A percentile compares a stretch with the other conserved stretches of the same genome.
phyloP scores from a whole-genome alignment of 78 protist species.

The Polysphondylium violaceum region DNA sequence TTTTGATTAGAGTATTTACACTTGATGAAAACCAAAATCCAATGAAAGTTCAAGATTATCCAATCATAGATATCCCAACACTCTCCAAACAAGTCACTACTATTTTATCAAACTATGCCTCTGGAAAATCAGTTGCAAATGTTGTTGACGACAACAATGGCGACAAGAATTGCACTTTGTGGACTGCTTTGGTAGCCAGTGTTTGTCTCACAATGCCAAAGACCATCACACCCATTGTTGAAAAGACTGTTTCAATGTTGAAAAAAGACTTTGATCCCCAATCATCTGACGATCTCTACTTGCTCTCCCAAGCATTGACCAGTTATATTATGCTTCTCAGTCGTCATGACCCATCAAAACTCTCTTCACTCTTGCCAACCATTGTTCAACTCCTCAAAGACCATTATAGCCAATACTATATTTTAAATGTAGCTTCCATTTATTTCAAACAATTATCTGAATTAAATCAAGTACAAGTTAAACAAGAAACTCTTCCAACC shows the following conservation, averaged over 20 bases:
- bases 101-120: too few relatives aligned
- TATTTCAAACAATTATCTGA: slow-evolving; percentile 28
- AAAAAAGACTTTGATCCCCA: too few relatives aligned
- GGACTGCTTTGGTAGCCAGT: background rate
- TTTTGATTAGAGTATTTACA: slow-evolving; percentile 22
- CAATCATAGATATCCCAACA: background rate
- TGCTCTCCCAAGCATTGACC: slow-evolving; percentile 17
- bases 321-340: background rate
- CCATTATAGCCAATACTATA: background rate
- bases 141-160: too few relatives aligned
- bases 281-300: background rate
- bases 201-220: background rate
- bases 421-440: slow-evolving; percentile 12
- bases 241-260: background rate
- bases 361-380: background rate
- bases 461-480: background rate
- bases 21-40: slow-evolving; percentile 17
- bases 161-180: too few relatives aligned
- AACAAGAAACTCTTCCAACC: background rate
- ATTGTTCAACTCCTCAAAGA: slow-evolving; percentile 1
- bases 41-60: background rate
- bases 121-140: too few relatives aligned
- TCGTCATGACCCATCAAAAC: background rate
- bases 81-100: slow-evolving; percentile 1
- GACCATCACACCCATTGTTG: background rate